Evolutionary conservation across 208 protist genomes (phyloP).

Genomic region (Endotrypanum monterogeii): DNA sequence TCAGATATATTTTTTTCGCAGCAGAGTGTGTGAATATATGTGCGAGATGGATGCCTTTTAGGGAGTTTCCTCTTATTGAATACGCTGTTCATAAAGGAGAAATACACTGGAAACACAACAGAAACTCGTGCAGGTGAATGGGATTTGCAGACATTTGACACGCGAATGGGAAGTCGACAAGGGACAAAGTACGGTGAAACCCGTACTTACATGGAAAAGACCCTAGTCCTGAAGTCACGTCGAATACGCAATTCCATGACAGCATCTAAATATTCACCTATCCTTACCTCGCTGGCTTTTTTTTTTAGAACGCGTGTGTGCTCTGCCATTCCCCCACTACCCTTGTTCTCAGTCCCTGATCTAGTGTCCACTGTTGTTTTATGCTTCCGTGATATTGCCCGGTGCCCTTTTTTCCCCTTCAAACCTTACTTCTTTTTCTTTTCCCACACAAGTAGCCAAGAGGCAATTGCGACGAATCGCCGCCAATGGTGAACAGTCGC

Average conservation of each 20-base stretch:
- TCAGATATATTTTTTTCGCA: not conserved
- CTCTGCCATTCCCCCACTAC: not conserved
- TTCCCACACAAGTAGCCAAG: not conserved
- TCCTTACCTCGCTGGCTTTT: not conserved
- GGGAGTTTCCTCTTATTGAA: not conserved
- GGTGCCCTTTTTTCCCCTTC: too few species aligned
- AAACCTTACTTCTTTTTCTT: not conserved
- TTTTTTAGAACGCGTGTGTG: not conserved
- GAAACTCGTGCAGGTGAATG: not conserved
- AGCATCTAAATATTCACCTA: not conserved
- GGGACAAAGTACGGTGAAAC: not conserved
- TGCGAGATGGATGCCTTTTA: not conserved
- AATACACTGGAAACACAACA: not conserved
- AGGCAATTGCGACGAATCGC: too few species aligned
- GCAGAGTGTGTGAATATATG: not conserved
- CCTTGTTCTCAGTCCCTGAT: not conserved
- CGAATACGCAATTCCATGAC: not conserved
- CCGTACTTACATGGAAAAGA: not conserved
- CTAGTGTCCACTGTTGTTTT: not conserved
- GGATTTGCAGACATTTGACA: not conserved
- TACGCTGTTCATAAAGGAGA: not conserved
- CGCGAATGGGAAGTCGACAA: not conserved
- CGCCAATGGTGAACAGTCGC: not conserved
- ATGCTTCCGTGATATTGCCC: not conserved
- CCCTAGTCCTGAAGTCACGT: too few species aligned